Base-by-base conservation (phyloP, 2,329 filamentous ascomycete species). In the Colletotrichum filicis region DNA sequence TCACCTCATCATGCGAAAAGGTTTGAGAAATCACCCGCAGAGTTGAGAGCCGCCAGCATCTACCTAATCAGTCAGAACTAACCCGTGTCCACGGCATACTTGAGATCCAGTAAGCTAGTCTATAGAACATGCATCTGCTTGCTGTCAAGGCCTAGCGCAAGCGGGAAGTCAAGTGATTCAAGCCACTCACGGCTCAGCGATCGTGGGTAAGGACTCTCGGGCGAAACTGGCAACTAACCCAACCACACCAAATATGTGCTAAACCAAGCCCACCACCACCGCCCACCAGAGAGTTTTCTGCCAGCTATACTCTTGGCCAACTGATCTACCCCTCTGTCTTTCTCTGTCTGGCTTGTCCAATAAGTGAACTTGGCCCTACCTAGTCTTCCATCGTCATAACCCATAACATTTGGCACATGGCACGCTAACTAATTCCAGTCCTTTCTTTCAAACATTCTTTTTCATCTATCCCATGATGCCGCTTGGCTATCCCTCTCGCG, bases 141-240 rank as follows among this genome's bases (percentile, higher is more conserved):
- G 42, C 42, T 49, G 42, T 49, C 22, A 53, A 4, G 16, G 60
- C 28, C 26, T 53, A 32, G 60, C 42, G 22, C 52, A 22, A 2
- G 26, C 32, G 42, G 42, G 42, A 49, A 11, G 16, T 56, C 30
- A 42, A 42, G 37, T n/a, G 28, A 46, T 5, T 35, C 49, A 4
- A 52, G 42, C 70, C 70, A 73, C 14, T 70, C 70, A 73, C 42
- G n/a, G n/a, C 2, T 35, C 66, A 7, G 53, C 70, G 55, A 73
- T 73, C 60, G 60, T 73, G 70, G 70, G 66, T 73, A 61, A 65
- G 70, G 70, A 28, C 66, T 70, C 70, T 65, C 70, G 60, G 66
- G 70, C 70, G 70, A 73, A 70, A 70, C 70, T 46, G 46, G 22
- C 42, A 62, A 32, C 26, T 42, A 42, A 42, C 42, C 42, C 42